Base-by-base conservation (phyloP, 805 yeast species). In the Suhomyces sp. region DNA sequence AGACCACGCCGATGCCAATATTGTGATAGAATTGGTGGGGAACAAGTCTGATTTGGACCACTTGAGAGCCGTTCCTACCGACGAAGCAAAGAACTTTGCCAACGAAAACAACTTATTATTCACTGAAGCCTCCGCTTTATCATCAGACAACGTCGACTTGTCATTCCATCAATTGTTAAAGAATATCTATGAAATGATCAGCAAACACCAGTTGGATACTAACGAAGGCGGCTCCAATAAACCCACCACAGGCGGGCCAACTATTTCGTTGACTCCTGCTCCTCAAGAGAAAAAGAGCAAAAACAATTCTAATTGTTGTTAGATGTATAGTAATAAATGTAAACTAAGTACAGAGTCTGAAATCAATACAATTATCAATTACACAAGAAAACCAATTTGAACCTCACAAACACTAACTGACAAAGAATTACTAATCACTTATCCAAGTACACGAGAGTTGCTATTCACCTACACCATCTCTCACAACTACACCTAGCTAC, bases 51-150 rank as follows among this genome's bases (percentile, higher is more conserved):
- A 92, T 77, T 78, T 91, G 68, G 89, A 86, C 60, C 97, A 93
- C 71, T 77, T 91, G 65, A 84, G 99, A 65, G 97, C 97, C 0
- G 97, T 94, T 19, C 97, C 98, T 54, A 92, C 97, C 29, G 98
- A 94, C 53, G 99, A 94, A 73, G 99, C 98, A 53, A 87, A 86
- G 72, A 88, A 86, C 65, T 92, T 92, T 74, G 97, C 97, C 39
- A 83, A 88, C 54, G 97, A 94, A 72, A 92, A 94, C 75, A 89
- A 83, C 68, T 79, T 94, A 62, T 77, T 94, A 63, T 94, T 94
- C 68, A 93, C 97, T 44, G 99, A 94, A 77, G 96, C 98, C 13
- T 86, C 96, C 55, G 99, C 98, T 24, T 80, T 94, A 56, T 89
- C 89, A 60, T 86, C 96, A 44, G 96, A 93, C 65, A 94, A 94